Base-by-base conservation (phyloP, 2,329 filamentous ascomycete genomes). In the Hymenoscyphus salicellus region DNA sequence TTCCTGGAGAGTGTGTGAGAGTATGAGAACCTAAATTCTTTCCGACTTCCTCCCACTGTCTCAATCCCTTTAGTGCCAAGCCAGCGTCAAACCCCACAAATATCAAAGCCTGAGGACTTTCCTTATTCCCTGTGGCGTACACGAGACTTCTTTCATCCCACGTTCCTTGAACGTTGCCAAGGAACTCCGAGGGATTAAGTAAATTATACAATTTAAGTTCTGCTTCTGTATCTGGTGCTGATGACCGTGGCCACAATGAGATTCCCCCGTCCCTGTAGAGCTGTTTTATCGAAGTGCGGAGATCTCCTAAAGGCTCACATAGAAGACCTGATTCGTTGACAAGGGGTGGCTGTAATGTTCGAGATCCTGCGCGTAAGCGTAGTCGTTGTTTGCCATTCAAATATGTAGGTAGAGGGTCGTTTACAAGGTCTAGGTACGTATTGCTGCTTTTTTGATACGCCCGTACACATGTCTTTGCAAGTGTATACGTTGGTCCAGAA, bases 401-500 rank as follows among this genome's bases (percentile, higher is more conserved):
- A 20, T 74, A 69, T 36, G 74, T 78, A 63, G 76, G 78, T 2
- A 73, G 58, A 3, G 81, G 75, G 66, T 84, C 81, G 66, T 87
- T 80, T 5, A 88, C 82, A 0, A 90, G 73, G 68, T 90, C 87
- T 5, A 89, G 62, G 69, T 86, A 89, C 0, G 86, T 79, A 23
- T 78, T 79, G 66, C 81, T 82, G 1, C 79, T 77, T 11, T 79
- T 73, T 60, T 84, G 80, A 72, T 90, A 90, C 2, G 80, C 79
- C 28, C 83, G 80, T 55, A 86, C 75, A 55, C 82, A 82, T 11
- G 83, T 86, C 61, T 83, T 81, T 43, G 81, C 79, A 10, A 86
- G 77, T 5, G 83, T 82, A 60, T 84, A 83, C 4, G 81, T 76
- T 17, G 76, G 73, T 4, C 72, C 72, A 0, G 76, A 73, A 0